A percentile compares a stretch with the other conserved stretches of the same genome.
Evolutionary conservation across 768 basidiomycete genomes (phyloP).

Genomic region (Pleurotus cornucopiae): DNA sequence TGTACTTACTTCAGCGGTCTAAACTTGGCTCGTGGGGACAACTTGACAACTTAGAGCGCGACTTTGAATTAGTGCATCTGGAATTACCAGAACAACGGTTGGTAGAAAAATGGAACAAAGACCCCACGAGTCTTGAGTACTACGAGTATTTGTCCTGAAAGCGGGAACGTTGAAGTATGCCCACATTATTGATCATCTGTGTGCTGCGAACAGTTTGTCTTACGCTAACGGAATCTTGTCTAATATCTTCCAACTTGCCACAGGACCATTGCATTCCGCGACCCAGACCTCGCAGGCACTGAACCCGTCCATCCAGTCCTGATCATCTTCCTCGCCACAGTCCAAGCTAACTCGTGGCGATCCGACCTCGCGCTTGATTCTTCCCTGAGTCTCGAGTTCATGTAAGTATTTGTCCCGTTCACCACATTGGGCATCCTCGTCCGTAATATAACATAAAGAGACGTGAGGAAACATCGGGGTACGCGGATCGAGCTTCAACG

Average conservation of each 20-base stretch:
- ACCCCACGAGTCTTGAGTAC: too few relatives aligned
- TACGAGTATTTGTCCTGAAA: not conserved
- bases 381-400: conserved; percentile 32
- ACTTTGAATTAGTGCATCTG: too few relatives aligned
- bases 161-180: not conserved
- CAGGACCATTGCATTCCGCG: conserved; percentile 54
- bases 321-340: conserved; percentile 21
- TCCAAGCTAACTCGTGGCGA: conserved; percentile 25
- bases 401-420: conserved; percentile 48
- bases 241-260: conserved; percentile 52
- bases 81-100: too few relatives aligned
- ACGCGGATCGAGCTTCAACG: conserved; percentile 31
- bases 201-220: not conserved
- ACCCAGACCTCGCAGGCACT: conserved; percentile 53
- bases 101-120: too few relatives aligned
- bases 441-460: conserved; percentile 69
- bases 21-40: too few relatives aligned
- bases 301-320: conserved; percentile 38
- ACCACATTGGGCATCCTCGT: conserved; percentile 49
- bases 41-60: too few relatives aligned
- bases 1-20: too few relatives aligned
- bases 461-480: conserved; percentile 68
- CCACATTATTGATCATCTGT: not conserved
- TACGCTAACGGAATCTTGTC: conserved; percentile 26
- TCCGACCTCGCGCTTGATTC: conserved; percentile 19